Conservation (phyloP, 116 monocot species). For the Zostera marina region DNA sequence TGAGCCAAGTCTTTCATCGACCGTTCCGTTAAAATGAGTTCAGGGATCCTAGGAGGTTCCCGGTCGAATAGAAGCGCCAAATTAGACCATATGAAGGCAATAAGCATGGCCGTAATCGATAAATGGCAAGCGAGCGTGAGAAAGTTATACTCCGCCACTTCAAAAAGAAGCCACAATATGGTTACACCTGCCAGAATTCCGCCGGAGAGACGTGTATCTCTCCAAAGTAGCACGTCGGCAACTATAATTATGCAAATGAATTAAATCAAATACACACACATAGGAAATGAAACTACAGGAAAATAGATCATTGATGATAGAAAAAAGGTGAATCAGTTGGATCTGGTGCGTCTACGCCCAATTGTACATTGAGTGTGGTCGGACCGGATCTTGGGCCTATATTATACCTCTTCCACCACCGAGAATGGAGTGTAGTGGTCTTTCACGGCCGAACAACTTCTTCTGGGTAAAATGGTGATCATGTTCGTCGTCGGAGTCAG, state of each 20-base stretch:
- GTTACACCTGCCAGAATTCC: slow-evolving; percentile 42
- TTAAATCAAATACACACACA: too few species aligned
- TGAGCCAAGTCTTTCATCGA: too few species aligned
- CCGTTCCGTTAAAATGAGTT: too few species aligned
- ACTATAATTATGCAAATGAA: too few species aligned
- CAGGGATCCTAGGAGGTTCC: slow-evolving; percentile 2
- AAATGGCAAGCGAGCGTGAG: slow-evolving; percentile 59
- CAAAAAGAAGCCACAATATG: slow-evolving; percentile 60
- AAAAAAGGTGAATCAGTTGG: too few species aligned
- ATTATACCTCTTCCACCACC: slow-evolving; percentile 52
- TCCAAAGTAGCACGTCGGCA: slow-evolving; percentile 71
- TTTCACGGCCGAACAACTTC: slow-evolving; percentile 31
- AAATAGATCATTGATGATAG: too few species aligned
- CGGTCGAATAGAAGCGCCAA: slow-evolving; percentile 35
- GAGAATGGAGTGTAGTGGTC: slow-evolving; percentile 28
- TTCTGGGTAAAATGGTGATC: not conserved
- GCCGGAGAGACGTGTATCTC: slow-evolving; percentile 46
- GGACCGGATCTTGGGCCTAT: not conserved
- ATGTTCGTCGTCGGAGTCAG: slow-evolving; percentile 10
- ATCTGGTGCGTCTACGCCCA: not conserved
- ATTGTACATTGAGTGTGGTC: not conserved
- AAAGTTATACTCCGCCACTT: slow-evolving; percentile 69
- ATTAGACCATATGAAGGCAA: slow-evolving; percentile 65
- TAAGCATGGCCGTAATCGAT: slow-evolving; percentile 43
- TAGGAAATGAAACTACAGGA: too few species aligned